phyloP scores from a whole-genome alignment of 306 rosid genomes.

The Senna siamea region DNA sequence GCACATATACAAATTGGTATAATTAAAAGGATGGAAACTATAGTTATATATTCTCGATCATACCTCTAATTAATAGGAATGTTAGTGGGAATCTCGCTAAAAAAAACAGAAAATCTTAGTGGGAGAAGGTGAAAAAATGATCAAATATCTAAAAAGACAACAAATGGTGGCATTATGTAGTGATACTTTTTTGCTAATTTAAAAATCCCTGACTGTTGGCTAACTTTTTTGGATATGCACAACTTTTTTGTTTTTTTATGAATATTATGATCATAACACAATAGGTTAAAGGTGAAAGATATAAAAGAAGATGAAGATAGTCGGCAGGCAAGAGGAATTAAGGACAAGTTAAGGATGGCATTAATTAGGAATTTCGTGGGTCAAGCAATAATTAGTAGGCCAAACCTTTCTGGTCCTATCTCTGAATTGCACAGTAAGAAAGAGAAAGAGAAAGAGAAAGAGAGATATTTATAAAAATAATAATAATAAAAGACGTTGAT shows the following conservation, averaged over 20 bases:
- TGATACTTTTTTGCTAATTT: slow-evolving; percentile 19
- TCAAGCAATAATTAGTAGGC: slow-evolving; percentile 72
- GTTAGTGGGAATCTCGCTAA: slow-evolving; percentile 27
- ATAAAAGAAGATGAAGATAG: slow-evolving; percentile 41
- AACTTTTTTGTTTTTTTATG: background rate
- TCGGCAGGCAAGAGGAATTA: slow-evolving; percentile 46
- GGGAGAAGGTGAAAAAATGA: slow-evolving; percentile 44
- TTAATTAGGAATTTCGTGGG: slow-evolving; percentile 56
- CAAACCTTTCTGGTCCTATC: slow-evolving; percentile 59
- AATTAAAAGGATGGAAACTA: background rate
- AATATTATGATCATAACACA: background rate
- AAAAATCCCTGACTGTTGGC: slow-evolving; percentile 10
- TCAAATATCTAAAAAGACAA: slow-evolving; percentile 41
- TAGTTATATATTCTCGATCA: background rate
- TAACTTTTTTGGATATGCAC: slow-evolving; percentile 26
- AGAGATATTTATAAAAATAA: background rate
- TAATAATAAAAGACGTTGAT: slow-evolving; percentile 32
- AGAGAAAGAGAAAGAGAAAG: slow-evolving; percentile 16
- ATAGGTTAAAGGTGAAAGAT: slow-evolving; percentile 16
- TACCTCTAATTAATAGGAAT: background rate
- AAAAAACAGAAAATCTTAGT: slow-evolving; percentile 25
- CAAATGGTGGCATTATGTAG: slow-evolving; percentile 37
- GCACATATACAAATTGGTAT: background rate
- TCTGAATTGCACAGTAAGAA: slow-evolving; percentile 37
- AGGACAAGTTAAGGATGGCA: slow-evolving; percentile 43